A percentile compares a stretch with the other conserved stretches of the same genome.
phyloP scores from a whole-genome alignment of 108 stramenopile genomes.

The Skeletonema potamos region DNA sequence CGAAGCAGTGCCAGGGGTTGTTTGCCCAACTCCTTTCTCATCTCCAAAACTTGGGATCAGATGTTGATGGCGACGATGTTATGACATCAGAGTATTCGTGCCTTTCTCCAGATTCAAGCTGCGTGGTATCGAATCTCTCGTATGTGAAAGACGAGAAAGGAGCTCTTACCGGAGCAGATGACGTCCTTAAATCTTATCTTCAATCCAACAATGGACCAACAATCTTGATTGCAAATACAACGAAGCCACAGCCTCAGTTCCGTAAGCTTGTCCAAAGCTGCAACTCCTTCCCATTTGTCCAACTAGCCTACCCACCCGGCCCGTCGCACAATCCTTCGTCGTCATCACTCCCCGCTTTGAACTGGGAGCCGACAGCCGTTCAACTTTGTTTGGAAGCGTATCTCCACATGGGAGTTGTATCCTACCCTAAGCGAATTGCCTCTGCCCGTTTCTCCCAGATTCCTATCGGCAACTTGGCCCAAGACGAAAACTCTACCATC shows the following conservation, averaged over 20 bases:
- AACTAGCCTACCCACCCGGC: constrained; percentile 82
- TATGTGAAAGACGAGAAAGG: constrained; percentile 64
- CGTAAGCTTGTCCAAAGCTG: constrained; percentile 74
- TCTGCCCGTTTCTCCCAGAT: constrained; percentile 86
- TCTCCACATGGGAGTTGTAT: constrained; percentile 77
- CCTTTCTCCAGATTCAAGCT: constrained; percentile 53
- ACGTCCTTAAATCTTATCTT: constrained; percentile 60
- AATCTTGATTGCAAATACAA: constrained; percentile 72
- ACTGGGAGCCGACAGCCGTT: constrained; percentile 91
- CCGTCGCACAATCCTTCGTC: constrained; percentile 80
- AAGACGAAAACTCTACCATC: constrained; percentile 73
- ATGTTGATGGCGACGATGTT: constrained; percentile 43
- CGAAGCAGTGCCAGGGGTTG: constrained; percentile 65
- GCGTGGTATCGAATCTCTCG: constrained; percentile 50
- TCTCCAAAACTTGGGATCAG: constrained; percentile 52
- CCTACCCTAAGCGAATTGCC: constrained; percentile 81
- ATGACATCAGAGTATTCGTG: constrained; percentile 69
- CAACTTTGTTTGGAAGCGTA: constrained; percentile 80
- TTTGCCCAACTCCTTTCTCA: constrained; percentile 66
- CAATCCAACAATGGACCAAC: constrained; percentile 89
- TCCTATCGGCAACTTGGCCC: constrained; percentile 91
- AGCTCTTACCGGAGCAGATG: constrained; percentile 73
- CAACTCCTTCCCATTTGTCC: constrained; percentile 83
- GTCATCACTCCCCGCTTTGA: constrained; percentile 79
- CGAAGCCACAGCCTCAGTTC: constrained; percentile 52